Conservation (phyloP, 805 yeast genomes). For the Ogataea ganodermae region DNA sequence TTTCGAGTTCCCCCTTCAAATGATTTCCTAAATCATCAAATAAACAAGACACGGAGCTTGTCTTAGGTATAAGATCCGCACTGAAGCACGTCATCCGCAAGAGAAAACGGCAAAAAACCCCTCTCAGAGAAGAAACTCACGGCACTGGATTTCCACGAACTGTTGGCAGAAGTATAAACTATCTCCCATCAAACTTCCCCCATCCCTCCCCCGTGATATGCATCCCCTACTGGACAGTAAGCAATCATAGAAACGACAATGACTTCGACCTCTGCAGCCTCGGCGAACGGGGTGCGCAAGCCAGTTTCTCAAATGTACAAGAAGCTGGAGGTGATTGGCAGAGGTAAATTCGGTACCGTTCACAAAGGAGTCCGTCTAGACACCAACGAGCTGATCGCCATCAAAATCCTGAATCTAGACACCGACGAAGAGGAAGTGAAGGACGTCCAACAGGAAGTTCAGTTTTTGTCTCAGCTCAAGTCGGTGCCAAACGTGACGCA, state of each 20-base stretch:
- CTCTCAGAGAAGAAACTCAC: too few species aligned
- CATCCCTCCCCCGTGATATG: background rate
- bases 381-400: slow-evolving; percentile 83
- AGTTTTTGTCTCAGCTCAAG: slow-evolving; percentile 78
- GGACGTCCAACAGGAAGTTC: slow-evolving; percentile 92
- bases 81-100: too few species aligned
- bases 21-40: too few species aligned
- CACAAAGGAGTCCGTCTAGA: slow-evolving; percentile 77
- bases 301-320: slow-evolving; percentile 50
- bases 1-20: too few species aligned
- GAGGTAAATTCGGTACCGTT: slow-evolving; percentile 96
- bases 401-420: slow-evolving; percentile 88
- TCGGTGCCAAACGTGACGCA: slow-evolving; percentile 90
- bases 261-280: background rate
- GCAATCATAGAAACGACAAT: background rate
- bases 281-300: background rate
- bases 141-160: too few species aligned
- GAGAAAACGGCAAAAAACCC: too few species aligned
- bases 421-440: slow-evolving; percentile 92
- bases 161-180: too few species aligned
- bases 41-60: too few species aligned
- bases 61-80: too few species aligned
- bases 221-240: background rate
- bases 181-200: too few species aligned
- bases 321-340: slow-evolving; percentile 87